phyloP scores from a whole-genome alignment of 306 rosid genomes.

The Cyamopsis tetragonoloba region DNA sequence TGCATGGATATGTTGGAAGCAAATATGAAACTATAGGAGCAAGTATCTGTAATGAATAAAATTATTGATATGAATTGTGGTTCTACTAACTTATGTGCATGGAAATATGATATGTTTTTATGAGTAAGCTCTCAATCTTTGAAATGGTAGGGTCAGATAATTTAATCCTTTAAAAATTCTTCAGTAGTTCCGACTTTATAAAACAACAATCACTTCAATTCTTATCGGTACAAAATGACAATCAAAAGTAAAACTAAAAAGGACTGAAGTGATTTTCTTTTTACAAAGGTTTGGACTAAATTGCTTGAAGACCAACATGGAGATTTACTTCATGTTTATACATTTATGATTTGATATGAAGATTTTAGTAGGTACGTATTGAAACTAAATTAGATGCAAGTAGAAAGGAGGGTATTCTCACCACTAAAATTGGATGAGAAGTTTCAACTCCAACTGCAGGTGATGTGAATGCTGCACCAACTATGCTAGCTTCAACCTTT shows the following conservation, averaged over 20 bases:
- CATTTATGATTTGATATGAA: not conserved
- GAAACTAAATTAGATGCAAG: not conserved
- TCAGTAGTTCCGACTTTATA: too few relatives aligned
- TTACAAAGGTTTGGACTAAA: too few relatives aligned
- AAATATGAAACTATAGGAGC: conserved; percentile 73
- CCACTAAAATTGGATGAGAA: conserved; percentile 69
- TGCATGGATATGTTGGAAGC: conserved; percentile 64
- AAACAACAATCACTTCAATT: too few relatives aligned
- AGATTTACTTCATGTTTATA: too few relatives aligned
- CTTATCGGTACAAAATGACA: too few relatives aligned
- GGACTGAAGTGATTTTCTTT: too few relatives aligned
- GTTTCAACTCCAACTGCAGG: conserved; percentile 92
- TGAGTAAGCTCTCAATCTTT: too few relatives aligned
- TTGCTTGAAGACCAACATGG: too few relatives aligned
- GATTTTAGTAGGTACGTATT: not conserved
- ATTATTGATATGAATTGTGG: not conserved
- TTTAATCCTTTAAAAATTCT: too few relatives aligned
- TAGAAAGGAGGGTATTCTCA: conserved; percentile 34
- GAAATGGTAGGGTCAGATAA: too few relatives aligned
- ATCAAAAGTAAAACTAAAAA: too few relatives aligned
- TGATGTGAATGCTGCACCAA: conserved; percentile 74
- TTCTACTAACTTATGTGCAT: not conserved
- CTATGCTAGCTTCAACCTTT: conserved; percentile 50
- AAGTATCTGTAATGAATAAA: conserved; percentile 45
- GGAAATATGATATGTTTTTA: not conserved